These are phyloP conservation scores for Sarcomyxa edulis DNA, from an alignment of 768 basidiomycete genomes.

Conservation along the genomic window DNA sequence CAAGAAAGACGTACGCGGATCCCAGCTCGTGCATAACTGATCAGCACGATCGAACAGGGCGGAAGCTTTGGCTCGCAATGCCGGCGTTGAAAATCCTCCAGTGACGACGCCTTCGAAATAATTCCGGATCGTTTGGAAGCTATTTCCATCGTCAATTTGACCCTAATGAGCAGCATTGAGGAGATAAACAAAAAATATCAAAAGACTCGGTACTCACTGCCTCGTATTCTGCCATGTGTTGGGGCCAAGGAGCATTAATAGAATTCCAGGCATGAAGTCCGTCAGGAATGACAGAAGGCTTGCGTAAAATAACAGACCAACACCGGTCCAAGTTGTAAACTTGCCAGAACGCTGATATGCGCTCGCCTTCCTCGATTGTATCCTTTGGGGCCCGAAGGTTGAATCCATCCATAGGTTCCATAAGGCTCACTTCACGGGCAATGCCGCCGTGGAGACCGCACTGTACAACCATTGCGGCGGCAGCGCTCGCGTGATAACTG, in stretches of 20 bases:
- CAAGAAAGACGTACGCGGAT: constrained; percentile 38
- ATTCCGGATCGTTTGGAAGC: constrained; percentile 54
- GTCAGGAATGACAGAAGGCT: constrained; percentile 63
- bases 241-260: constrained; percentile 75
- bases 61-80: constrained; percentile 73
- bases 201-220: too few species aligned
- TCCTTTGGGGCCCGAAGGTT: constrained; percentile 56
- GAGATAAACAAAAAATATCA: constrained; percentile 2
- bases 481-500: constrained; percentile 70
- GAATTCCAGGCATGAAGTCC: constrained; percentile 49
- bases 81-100: constrained; percentile 56
- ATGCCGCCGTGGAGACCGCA: constrained; percentile 56
- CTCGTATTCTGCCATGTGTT: constrained; percentile 67
- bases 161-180: constrained; percentile 39
- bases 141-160: constrained; percentile 42
- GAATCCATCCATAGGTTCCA: constrained; percentile 29
- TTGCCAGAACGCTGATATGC: constrained; percentile 79
- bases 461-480: constrained; percentile 68
- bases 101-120: constrained; percentile 49
- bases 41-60: constrained; percentile 68
- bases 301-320: constrained; percentile 72
- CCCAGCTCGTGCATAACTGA: constrained; percentile 55
- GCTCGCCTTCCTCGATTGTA: constrained; percentile 60
- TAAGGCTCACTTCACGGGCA: constrained; percentile 26
- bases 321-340: constrained; percentile 77